Evolutionary conservation across 305 asterid species (phyloP).

Genomic region (Fraxinus dipetala): DNA sequence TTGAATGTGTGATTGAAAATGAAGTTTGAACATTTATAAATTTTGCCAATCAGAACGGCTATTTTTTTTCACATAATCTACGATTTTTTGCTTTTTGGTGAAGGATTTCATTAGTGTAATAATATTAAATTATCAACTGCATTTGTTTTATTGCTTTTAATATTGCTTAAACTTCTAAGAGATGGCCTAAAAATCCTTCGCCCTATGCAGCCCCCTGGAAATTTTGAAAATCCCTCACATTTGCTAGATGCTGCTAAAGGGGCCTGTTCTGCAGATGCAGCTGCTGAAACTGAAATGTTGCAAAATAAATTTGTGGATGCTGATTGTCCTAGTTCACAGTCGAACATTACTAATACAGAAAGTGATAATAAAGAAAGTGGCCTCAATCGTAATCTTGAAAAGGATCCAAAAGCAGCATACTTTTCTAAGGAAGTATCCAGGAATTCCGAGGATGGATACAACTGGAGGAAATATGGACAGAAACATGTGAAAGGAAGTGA

Average conservation of each 20-base stretch:
- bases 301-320: background rate
- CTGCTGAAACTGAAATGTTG: conserved; percentile 8
- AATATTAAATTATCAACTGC: no score
- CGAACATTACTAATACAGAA: background rate
- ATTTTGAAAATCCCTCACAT: conserved; percentile 15
- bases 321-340: background rate
- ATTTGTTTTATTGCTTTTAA: no score
- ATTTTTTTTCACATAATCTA: background rate
- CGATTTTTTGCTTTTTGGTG: no score
- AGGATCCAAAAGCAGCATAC: conserved; percentile 28
- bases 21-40: background rate
- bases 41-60: background rate
- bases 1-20: background rate
- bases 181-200: background rate
- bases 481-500: conserved; percentile 86
- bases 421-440: conserved; percentile 27
- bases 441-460: conserved; percentile 63
- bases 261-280: conserved; percentile 1
- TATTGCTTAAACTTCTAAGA: background rate
- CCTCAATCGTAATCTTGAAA: background rate
- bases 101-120: no score
- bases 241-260: conserved; percentile 21
- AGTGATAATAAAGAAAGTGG: conserved; percentile 23
- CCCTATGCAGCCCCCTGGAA: conserved; percentile 24
- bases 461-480: conserved; percentile 86